phyloP scores from a whole-genome alignment of 257 asterid species.

The Lycium barbarum region DNA sequence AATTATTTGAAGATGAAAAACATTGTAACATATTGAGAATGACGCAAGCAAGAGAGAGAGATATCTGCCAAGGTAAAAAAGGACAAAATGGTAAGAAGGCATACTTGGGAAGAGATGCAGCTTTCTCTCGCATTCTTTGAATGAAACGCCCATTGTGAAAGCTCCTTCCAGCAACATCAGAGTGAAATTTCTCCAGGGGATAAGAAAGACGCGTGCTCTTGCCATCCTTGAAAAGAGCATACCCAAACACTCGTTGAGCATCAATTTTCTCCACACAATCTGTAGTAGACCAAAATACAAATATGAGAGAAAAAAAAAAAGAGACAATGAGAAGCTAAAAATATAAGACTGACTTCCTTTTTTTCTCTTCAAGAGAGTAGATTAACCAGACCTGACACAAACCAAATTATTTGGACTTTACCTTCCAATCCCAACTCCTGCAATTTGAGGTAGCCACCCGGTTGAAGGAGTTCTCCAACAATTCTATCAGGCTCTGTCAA shows the following conservation, averaged over 20 bases:
- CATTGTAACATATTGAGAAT: constrained; percentile 8
- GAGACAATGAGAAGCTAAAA: constrained; percentile 13
- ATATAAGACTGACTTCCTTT: background rate
- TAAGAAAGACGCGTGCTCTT: constrained; percentile 77
- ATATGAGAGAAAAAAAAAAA: constrained; percentile 23
- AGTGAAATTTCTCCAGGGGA: constrained; percentile 80
- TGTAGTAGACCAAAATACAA: constrained; percentile 28
- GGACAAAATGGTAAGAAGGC: background rate
- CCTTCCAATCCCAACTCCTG: constrained; percentile 87
- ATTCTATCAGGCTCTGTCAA: constrained; percentile 88
- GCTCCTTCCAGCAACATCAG: constrained; percentile 93
- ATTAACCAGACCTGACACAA: background rate
- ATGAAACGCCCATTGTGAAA: constrained; percentile 94
- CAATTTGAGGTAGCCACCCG: constrained; percentile 92
- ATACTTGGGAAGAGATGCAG: constrained; percentile 88
- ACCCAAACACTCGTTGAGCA: constrained; percentile 90
- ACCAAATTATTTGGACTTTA: constrained; percentile 31
- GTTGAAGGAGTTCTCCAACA: constrained; percentile 95
- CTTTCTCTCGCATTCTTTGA: constrained; percentile 86
- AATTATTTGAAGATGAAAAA: constrained; percentile 7
- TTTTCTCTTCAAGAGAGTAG: background rate
- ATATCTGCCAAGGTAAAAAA: constrained; percentile 27
- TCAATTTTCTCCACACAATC: constrained; percentile 91
- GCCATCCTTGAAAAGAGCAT: constrained; percentile 93
- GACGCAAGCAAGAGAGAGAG: background rate